Evolutionary conservation across 2,329 filamentous ascomycete species (phyloP).

Genomic region (Calonectria pteridis): DNA sequence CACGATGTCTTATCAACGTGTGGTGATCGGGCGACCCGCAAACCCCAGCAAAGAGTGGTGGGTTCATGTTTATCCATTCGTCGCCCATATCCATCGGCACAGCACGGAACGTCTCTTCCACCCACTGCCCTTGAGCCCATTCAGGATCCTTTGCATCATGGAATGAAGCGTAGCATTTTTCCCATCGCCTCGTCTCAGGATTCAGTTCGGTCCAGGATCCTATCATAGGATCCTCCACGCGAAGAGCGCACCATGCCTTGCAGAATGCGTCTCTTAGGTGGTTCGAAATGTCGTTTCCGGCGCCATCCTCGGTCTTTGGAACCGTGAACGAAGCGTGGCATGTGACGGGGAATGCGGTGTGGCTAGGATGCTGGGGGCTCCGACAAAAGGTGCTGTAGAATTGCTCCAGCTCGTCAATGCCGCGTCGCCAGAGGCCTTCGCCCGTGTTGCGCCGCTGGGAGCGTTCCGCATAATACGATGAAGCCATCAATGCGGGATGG

Average conservation of each 20-base stretch:
- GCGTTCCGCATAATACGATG: not conserved
- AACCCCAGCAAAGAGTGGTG: too few species aligned
- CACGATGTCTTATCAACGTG: too few species aligned
- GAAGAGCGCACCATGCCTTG: not conserved
- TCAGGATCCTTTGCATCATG: not conserved
- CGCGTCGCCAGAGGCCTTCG: slow-evolving; percentile 3
- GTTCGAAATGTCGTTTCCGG: not conserved
- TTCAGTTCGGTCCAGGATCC: not conserved
- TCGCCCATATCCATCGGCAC: not conserved
- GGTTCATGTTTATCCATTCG: not conserved
- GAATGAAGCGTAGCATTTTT: not conserved
- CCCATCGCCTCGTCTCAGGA: not conserved
- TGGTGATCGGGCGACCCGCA: too few species aligned
- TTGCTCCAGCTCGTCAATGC: slow-evolving; percentile 5
- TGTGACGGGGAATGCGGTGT: slow-evolving; percentile 2
- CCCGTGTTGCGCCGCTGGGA: not conserved
- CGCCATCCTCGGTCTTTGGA: not conserved
- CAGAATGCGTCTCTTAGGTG: not conserved
- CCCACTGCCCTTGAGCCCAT: not conserved
- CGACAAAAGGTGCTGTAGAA: slow-evolving; percentile 12
- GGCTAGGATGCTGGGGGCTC: not conserved
- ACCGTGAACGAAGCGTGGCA: not conserved
- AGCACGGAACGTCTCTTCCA: not conserved
- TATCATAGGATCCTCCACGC: not conserved
- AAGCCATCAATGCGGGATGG: not conserved